A percentile compares a stretch with the other conserved stretches of the same genome.
These are phyloP conservation scores for Monosporozyma yasuniensis DNA, from an alignment of 805 yeast genomes.

Conservation along the genomic window DNA sequence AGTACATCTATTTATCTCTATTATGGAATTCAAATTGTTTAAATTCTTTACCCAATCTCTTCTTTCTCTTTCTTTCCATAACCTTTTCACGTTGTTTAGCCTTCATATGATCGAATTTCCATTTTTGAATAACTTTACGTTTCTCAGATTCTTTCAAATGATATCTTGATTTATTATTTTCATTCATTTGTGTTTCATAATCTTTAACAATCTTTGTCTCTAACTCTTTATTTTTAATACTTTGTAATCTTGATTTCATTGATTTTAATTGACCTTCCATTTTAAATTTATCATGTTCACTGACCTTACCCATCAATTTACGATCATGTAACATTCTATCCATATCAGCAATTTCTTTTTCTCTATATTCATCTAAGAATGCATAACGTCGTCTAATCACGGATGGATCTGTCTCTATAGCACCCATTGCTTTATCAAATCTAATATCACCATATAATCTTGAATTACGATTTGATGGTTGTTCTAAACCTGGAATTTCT, in stretches of 20 bases:
- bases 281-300: conserved; percentile 40
- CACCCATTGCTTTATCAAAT: conserved; percentile 85
- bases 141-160: conserved; percentile 63
- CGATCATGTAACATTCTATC: conserved; percentile 45
- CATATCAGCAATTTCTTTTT: conserved; percentile 58
- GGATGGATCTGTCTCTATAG: conserved; percentile 55
- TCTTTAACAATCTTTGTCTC: conserved; percentile 57
- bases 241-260: conserved; percentile 55
- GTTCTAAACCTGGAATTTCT: conserved; percentile 59
- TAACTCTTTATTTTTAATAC: conserved; percentile 64
- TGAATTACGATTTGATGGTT: conserved; percentile 29
- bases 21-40: conserved; percentile 36
- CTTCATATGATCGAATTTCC: conserved; percentile 69
- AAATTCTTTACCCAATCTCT: conserved; percentile 74
- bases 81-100: conserved; percentile 66
- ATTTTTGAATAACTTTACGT: conserved; percentile 65
- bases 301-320: conserved; percentile 35
- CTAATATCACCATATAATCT: conserved; percentile 70
- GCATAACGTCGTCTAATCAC: conserved; percentile 68
- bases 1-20: background rate
- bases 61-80: conserved; percentile 81
- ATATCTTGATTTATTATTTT: conserved; percentile 43
- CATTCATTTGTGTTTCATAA: conserved; percentile 46
- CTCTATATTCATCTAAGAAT: conserved; percentile 80
- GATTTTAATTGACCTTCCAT: conserved; percentile 53